Evolutionary conservation across 2,329 filamentous ascomycete species (phyloP).

Genomic region (Elsinoe fawcettii): DNA sequence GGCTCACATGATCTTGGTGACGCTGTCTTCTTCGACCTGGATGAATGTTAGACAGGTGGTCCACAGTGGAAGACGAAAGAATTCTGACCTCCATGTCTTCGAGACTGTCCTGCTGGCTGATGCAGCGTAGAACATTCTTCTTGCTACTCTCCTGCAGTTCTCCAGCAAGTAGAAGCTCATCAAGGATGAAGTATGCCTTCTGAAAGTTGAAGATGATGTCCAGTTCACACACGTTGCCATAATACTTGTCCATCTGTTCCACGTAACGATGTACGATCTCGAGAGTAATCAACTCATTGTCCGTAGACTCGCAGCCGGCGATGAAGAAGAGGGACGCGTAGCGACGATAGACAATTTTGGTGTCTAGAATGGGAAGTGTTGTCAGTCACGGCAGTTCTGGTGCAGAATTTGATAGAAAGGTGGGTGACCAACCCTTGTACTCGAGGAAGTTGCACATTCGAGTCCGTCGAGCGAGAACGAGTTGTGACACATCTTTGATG

Average conservation of each 20-base stretch:
- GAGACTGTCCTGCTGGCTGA: slow-evolving; percentile 92
- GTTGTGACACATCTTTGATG: slow-evolving; percentile 97
- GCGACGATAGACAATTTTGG: slow-evolving; percentile 96
- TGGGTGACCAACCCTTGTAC: slow-evolving; percentile 70
- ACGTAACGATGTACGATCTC: slow-evolving; percentile 99
- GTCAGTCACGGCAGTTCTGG: slow-evolving; percentile 16
- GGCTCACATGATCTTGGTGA: slow-evolving; percentile 52
- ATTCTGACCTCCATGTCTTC: slow-evolving; percentile 95
- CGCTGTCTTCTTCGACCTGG: slow-evolving; percentile 35
- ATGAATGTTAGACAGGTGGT: slow-evolving; percentile 2
- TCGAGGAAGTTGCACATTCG: slow-evolving; percentile 99
- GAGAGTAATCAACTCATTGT: slow-evolving; percentile 96
- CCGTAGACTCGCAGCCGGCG: slow-evolving; percentile 89
- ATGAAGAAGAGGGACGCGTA: slow-evolving; percentile 99
- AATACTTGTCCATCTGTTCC: slow-evolving; percentile 99
- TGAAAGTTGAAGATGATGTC: slow-evolving; percentile 99
- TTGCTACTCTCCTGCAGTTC: slow-evolving; percentile 99
- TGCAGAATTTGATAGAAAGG: slow-evolving; percentile 16
- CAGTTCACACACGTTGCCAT: slow-evolving; percentile 98
- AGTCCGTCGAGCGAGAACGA: slow-evolving; percentile 88
- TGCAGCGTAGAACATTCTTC: slow-evolving; percentile 95
- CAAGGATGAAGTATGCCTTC: slow-evolving; percentile 98
- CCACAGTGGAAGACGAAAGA: background rate
- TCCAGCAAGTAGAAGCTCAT: slow-evolving; percentile 88
- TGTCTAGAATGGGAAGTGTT: slow-evolving; percentile 52